These are phyloP conservation scores for Cercophora newfieldiana DNA, from an alignment of 495 filamentous ascomycete species.

Conservation along the genomic window DNA sequence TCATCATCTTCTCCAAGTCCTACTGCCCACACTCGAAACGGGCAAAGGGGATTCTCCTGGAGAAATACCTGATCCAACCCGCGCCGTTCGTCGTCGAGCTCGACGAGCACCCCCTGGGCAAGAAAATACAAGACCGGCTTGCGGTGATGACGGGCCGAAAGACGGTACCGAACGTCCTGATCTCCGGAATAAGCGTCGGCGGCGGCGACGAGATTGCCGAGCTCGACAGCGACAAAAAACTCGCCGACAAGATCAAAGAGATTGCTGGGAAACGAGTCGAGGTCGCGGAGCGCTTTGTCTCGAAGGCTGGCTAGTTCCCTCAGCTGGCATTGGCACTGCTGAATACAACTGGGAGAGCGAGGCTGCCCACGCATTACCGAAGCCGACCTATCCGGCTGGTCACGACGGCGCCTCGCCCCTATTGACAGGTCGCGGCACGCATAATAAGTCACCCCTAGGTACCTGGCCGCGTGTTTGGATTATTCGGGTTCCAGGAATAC, in stretches of 20 bases:
- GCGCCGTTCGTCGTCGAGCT: slow-evolving; percentile 88
- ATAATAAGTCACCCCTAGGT: not conserved
- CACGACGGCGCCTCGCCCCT: not conserved
- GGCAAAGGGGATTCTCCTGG: slow-evolving; percentile 80
- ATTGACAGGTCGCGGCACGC: not conserved
- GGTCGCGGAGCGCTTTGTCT: slow-evolving; percentile 43
- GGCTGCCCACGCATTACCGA: not conserved
- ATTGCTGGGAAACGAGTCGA: slow-evolving; percentile 70
- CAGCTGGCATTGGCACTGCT: not conserved
- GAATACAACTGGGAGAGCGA: not conserved
- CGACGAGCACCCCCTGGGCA: slow-evolving; percentile 75
- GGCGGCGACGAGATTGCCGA: slow-evolving; percentile 83
- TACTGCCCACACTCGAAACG: slow-evolving; percentile 83
- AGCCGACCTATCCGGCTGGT: not conserved
- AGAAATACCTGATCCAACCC: slow-evolving; percentile 79
- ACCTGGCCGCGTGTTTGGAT: not conserved
- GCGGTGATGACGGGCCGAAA: slow-evolving; percentile 70
- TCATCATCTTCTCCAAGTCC: slow-evolving; percentile 94
- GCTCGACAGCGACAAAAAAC: slow-evolving; percentile 65
- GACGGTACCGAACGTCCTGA: slow-evolving; percentile 90
- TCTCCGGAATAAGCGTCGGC: slow-evolving; percentile 86
- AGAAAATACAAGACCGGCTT: slow-evolving; percentile 66
- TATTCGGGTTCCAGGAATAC: not conserved
- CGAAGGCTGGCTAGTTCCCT: slow-evolving; percentile 20
- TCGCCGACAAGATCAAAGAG: slow-evolving; percentile 69